These are phyloP conservation scores for Lepraria neglecta DNA, from an alignment of 495 filamentous ascomycete species.

Conservation along the genomic window DNA sequence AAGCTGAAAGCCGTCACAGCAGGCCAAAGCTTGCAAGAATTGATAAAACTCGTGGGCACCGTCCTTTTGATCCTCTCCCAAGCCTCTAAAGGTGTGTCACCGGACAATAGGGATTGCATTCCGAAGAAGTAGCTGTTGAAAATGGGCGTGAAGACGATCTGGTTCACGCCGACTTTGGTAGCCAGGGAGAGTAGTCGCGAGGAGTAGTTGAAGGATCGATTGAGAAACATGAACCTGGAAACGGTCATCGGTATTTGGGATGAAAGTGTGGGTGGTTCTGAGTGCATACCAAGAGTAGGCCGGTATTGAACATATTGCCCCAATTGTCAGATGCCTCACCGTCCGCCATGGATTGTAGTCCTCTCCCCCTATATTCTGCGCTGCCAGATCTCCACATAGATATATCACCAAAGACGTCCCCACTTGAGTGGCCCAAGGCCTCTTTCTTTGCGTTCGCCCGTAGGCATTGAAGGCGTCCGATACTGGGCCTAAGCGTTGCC, in stretches of 20 bases:
- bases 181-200: constrained; percentile 62
- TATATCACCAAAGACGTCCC: constrained; percentile 70
- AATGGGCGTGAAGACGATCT: constrained; percentile 72
- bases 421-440: constrained; percentile 75
- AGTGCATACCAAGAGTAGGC: constrained; percentile 63
- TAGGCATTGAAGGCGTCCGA: constrained; percentile 63
- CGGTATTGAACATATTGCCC: constrained; percentile 64
- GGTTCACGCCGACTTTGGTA: constrained; percentile 75
- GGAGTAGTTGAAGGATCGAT: constrained; percentile 71
- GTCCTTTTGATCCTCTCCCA: constrained; percentile 66
- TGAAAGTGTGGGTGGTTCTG: background rate
- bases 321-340: constrained; percentile 64
- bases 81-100: constrained; percentile 53
- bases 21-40: constrained; percentile 86
- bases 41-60: constrained; percentile 67
- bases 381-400: constrained; percentile 70
- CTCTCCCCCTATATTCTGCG: constrained; percentile 52
- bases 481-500: constrained; percentile 38
- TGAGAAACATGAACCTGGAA: constrained; percentile 72
- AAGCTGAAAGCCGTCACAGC: constrained; percentile 83
- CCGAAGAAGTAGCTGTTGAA: constrained; percentile 94
- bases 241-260: background rate
- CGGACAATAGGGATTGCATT: constrained; percentile 61
- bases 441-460: constrained; percentile 56
- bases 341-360: constrained; percentile 68